These are phyloP conservation scores for Cordyceps cateniannulata DNA, from an alignment of 2,329 filamentous ascomycete genomes.

Conservation along the genomic window DNA sequence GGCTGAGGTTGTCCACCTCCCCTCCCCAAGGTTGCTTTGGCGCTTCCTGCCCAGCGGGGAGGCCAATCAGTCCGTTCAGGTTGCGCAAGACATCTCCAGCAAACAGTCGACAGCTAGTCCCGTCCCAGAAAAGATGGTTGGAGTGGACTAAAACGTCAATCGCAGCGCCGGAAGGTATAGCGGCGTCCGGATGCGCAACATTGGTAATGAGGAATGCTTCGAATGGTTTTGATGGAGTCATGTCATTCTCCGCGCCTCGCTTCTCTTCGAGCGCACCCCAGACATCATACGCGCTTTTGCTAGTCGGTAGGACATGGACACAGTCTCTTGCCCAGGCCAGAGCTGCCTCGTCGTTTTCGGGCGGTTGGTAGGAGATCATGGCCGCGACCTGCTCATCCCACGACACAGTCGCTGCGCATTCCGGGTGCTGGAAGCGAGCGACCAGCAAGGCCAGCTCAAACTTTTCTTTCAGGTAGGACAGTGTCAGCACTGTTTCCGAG, in stretches of 20 bases:
- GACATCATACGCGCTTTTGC: not conserved
- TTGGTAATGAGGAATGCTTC: not conserved
- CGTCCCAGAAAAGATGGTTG: not conserved
- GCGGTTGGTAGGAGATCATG: not conserved
- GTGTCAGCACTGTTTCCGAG: not conserved
- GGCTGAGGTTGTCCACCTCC: not conserved
- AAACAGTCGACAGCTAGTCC: not conserved
- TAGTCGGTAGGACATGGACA: not conserved
- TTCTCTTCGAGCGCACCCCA: not conserved
- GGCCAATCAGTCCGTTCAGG: not conserved
- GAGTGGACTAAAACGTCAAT: not conserved
- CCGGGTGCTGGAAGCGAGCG: conserved; percentile 5
- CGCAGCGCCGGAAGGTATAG: not conserved
- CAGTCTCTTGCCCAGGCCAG: not conserved
- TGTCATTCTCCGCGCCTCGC: not conserved
- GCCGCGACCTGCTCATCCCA: conserved; percentile 6
- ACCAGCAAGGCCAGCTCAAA: conserved; percentile 6
- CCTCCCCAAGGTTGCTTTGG: not conserved
- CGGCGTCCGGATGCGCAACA: not conserved
- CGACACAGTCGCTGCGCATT: not conserved
- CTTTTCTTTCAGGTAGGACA: conserved; percentile 1
- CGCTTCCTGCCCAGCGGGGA: not conserved
- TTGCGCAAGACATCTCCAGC: not conserved
- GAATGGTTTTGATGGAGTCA: not conserved
- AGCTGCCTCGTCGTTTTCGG: not conserved